Base-by-base conservation (phyloP, 495 filamentous ascomycete species). In the Hypoxylon perforatum region DNA sequence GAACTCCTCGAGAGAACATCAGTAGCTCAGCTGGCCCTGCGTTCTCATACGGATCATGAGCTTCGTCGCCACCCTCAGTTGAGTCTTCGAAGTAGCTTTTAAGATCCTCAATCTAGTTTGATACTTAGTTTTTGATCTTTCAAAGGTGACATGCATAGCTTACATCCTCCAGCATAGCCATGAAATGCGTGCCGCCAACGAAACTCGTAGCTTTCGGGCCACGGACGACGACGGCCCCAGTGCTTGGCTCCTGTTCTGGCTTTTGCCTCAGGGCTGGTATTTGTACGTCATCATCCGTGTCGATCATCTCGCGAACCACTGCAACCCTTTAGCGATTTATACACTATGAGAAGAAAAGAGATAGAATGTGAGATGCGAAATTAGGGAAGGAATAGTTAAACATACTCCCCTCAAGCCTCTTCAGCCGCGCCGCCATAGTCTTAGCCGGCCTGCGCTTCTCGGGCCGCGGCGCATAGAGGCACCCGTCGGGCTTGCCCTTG, bases 101-200 rank as follows among this genome's bases (percentile, higher is more conserved):
- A 14, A 81, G 69, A 56, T 80, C 79, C 57, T 81, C 79, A 30
- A 81, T 78, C 79, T 81, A 55, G 18, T 41, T 57, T 53, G 17
- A 55, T 41, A n/a, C n/a, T 46, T 18, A 48, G 28, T 33, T 33
- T 10, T 33, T 33, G 22, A 17, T 28, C 51, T 10, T 33, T 33
- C 30, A 19, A 28, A 17, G 28, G 42, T 46, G 35, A 57, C 6
- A 33, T 41, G 15, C 19, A 30, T 33, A 21, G 74, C 78, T 78
- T 33, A 80, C 79, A 57, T 81, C 79, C 51, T 87, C 81, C 17
- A 86, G 67, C 39, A 88, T 84, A n/a, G 84, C 82, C 69, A 85
- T 80, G 73, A 83, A 86, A 47, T 87, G 82, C 45, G 83, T 84
- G 8, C 80, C 80, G 1, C 81, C 83, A 8, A 86, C 78, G 47